Base-by-base conservation (phyloP, 495 filamentous ascomycete genomes). In the Hypoxylon rickii region DNA sequence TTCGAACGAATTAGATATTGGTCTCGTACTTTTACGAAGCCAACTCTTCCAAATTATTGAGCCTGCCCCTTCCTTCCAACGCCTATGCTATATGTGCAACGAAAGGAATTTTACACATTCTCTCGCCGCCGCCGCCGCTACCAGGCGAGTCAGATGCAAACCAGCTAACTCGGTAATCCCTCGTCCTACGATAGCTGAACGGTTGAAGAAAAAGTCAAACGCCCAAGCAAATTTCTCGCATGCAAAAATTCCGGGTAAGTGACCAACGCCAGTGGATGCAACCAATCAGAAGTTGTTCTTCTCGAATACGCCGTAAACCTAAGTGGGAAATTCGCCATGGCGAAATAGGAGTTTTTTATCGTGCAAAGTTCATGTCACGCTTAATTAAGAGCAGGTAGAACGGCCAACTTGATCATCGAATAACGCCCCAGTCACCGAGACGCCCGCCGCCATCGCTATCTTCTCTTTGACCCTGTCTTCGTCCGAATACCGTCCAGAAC, bases 401-500 rank as follows among this genome's bases (percentile, higher is more conserved):
- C 7, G 40, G 5, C 34, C 16, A 3, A 32, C 26, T 40, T 43
- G 8, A 17, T 79, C 73, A 90, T 54, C 88, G 79, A 56, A 91
- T 90, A 26, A 87, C 82, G 13, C 86, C 81, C 86, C 84, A 88
- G 69, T 87, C 85, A 11, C 80, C 77, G 18, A 89, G 69, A 47
- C 78, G 82, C 51, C 83, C 83, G 51, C 73, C 78, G 40, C 74
- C 77, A 57, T 79, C 73, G 11, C 68, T 68, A 22, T 76, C 74
- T 39, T 74, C 73, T 65, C 82, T 75, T 51, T 73, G 76, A 69
- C 84, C 79, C 61, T 78, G 78, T 76, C 87, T 74, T 81, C 82
- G 75, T 6, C 74, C 79, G 63, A 97, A 97, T 15, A 92, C 89
- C 64, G 94, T 94, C 94, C 94, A 98, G 76, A 98, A 97, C 42